These are phyloP conservation scores for Pseudogymnoascus sp. DNA, from an alignment of 2,329 filamentous ascomycete species.

Conservation along the genomic window DNA sequence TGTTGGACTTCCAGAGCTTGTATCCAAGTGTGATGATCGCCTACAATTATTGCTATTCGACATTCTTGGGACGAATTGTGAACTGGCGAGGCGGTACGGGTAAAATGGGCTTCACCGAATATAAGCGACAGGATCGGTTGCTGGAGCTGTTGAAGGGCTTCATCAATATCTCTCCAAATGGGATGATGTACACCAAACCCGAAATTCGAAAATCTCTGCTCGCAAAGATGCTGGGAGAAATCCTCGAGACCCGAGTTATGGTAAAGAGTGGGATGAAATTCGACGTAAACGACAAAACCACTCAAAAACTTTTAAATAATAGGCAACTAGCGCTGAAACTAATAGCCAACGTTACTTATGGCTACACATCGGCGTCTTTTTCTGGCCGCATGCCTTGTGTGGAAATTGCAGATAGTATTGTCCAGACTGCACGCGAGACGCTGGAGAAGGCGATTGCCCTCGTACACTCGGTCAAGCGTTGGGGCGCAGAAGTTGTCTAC, in stretches of 20 bases:
- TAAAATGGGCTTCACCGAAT: conserved; percentile 92
- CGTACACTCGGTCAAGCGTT: conserved; percentile 79
- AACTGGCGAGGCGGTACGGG: conserved; percentile 76
- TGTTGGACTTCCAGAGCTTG: conserved; percentile 91
- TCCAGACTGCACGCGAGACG: conserved; percentile 90
- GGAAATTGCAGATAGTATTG: conserved; percentile 96
- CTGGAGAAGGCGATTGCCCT: conserved; percentile 87
- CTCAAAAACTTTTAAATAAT: conserved; percentile 87
- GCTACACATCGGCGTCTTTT: conserved; percentile 94
- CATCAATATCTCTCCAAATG: conserved; percentile 89
- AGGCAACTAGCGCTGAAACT: conserved; percentile 89
- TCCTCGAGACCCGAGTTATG: conserved; percentile 94
- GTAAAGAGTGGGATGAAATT: conserved; percentile 95
- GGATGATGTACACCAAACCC: conserved; percentile 87
- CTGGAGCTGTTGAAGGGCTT: conserved; percentile 72
- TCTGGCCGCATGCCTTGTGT: conserved; percentile 97
- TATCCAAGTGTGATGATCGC: conserved; percentile 99
- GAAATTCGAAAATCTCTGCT: conserved; percentile 82
- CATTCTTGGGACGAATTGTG: conserved; percentile 77
- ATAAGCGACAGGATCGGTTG: conserved; percentile 66
- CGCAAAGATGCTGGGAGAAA: conserved; percentile 93
- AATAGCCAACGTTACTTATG: conserved; percentile 97
- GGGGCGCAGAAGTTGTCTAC: conserved; percentile 96
- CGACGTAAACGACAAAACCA: conserved; percentile 76
- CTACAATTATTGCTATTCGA: conserved; percentile 98